Percentiles rank a stretch among this genome's conserved stretches.
Conservation (phyloP, 306 rosid species). For the Vigna nakashimae region DNA sequence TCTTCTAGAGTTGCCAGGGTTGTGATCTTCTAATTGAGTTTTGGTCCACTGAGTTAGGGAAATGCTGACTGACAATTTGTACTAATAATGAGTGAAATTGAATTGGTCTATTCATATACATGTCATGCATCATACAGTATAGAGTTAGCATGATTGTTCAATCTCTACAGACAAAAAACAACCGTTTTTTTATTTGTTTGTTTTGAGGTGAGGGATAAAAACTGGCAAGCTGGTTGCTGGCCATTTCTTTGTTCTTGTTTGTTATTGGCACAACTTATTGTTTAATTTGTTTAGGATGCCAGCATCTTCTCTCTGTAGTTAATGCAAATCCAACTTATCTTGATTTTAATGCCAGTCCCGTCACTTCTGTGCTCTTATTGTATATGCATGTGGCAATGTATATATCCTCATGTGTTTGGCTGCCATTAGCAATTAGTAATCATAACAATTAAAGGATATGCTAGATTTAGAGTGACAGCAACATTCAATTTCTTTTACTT, state of each 20-base stretch:
- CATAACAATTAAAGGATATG: slow-evolving; percentile 19
- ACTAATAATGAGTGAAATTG: background rate
- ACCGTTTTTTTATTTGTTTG: too few relatives aligned
- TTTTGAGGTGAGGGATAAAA: background rate
- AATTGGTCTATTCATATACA: slow-evolving; percentile 1
- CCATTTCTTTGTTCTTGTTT: slow-evolving; percentile 15
- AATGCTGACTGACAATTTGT: background rate
- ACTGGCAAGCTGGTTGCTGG: background rate
- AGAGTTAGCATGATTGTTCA: background rate
- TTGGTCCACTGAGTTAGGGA: slow-evolving; percentile 15
- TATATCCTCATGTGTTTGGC: background rate
- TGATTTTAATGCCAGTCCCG: slow-evolving; percentile 4
- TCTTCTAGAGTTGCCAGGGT: slow-evolving; percentile 17
- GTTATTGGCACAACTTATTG: background rate
- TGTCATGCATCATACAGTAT: slow-evolving; percentile 22
- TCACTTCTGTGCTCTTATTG: slow-evolving; percentile 7
- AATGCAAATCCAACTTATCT: background rate
- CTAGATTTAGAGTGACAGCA: background rate
- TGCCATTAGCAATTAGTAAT: background rate
- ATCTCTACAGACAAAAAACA: background rate
- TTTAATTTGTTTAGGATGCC: slow-evolving; percentile 7
- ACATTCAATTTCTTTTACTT: slow-evolving; percentile 4
- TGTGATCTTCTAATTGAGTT: slow-evolving; percentile 23
- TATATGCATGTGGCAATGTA: background rate
- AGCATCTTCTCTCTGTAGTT: slow-evolving; percentile 18